phyloP scores from a whole-genome alignment of 768 basidiomycete species.

The Paxillus involutus region DNA sequence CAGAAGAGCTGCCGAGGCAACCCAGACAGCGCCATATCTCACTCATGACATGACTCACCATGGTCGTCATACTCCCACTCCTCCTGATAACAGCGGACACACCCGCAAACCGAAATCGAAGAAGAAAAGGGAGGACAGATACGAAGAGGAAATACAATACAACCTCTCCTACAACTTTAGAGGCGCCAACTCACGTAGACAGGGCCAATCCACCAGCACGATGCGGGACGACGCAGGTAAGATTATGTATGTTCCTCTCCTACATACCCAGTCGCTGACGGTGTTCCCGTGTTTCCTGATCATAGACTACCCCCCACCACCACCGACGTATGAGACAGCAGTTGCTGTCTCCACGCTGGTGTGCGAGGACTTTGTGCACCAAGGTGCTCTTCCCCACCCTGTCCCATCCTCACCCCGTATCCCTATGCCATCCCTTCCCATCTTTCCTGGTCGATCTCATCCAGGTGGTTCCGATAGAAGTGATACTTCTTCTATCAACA shows the following conservation, averaged over 20 bases:
- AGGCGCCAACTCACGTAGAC: conserved; percentile 28
- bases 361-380: conserved; percentile 38
- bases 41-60: conserved; percentile 55
- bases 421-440: conserved; percentile 26
- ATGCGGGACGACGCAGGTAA: conserved; percentile 33
- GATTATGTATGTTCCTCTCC: not conserved
- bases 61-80: conserved; percentile 48
- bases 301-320: conserved; percentile 70
- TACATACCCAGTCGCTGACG: not conserved
- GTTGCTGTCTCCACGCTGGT: conserved; percentile 43
- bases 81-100: conserved; percentile 52
- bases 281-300: conserved; percentile 27
- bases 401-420: conserved; percentile 22
- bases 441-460: conserved; percentile 8
- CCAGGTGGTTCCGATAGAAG: conserved; percentile 22
- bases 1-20: conserved; percentile 28
- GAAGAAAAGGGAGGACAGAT: conserved; percentile 44
- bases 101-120: conserved; percentile 34
- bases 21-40: conserved; percentile 51
- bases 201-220: conserved; percentile 20
- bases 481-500: conserved; percentile 20
- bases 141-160: conserved; percentile 44
- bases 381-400: conserved; percentile 23
- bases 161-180: conserved; percentile 33
- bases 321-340: conserved; percentile 67